Conservation (phyloP, 2,329 filamentous ascomycete species). For the Nannizzia gypsea region DNA sequence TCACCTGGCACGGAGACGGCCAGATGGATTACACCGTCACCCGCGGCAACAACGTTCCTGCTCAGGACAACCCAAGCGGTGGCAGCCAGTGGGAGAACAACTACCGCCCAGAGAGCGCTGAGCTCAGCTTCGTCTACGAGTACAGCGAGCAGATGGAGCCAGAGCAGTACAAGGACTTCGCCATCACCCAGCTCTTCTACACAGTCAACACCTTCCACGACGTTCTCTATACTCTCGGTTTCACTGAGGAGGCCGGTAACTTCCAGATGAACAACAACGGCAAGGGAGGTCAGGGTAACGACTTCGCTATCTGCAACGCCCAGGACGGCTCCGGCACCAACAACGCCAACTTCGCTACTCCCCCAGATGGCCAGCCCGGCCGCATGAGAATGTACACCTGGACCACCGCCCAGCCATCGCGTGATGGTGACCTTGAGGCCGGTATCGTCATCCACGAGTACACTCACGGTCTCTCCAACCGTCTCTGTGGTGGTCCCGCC, state of each 20-base stretch:
- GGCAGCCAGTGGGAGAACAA: constrained; percentile 10
- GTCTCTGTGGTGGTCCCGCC: constrained; percentile 12
- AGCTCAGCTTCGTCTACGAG: constrained; percentile 10
- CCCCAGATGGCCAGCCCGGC: constrained; percentile 11
- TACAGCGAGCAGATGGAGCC: constrained; percentile 7
- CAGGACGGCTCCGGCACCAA: constrained; percentile 13
- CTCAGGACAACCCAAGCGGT: constrained; percentile 11
- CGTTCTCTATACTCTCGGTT: constrained; percentile 9
- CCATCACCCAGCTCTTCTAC: constrained; percentile 13
- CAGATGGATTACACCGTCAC: constrained; percentile 7
- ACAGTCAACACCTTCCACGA: constrained; percentile 12
- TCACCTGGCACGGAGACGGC: constrained; percentile 12
- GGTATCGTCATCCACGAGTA: constrained; percentile 14
- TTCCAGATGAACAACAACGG: constrained; percentile 10
- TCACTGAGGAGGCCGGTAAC: constrained; percentile 12
- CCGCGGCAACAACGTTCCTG: constrained; percentile 12
- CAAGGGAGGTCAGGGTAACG: constrained; percentile 11
- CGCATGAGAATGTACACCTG: constrained; percentile 15
- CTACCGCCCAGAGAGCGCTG: constrained; percentile 11
- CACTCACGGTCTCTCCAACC: constrained; percentile 13
- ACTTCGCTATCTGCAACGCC: constrained; percentile 11
- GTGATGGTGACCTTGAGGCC: constrained; percentile 11
- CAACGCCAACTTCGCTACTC: constrained; percentile 14
- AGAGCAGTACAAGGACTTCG: constrained; percentile 9
- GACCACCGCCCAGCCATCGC: constrained; percentile 11